A percentile compares a stretch with the other conserved stretches of the same genome.
These are phyloP conservation scores for Pseudevernia furfuracea DNA, from an alignment of 495 filamentous ascomycete species.

Conservation along the genomic window DNA sequence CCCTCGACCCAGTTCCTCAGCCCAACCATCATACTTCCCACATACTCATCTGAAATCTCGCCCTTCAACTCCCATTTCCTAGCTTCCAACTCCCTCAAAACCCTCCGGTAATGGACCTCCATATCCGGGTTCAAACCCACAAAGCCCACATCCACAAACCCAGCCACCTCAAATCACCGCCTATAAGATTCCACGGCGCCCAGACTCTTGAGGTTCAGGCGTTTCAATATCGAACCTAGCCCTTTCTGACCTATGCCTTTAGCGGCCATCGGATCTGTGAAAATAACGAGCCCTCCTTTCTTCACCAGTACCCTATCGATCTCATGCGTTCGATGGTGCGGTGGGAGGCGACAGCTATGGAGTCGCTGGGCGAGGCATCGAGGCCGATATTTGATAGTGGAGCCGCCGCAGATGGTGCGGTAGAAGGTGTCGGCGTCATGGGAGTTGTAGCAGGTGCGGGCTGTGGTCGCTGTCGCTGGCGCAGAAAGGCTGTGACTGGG, in stretches of 20 bases:
- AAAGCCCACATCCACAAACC: slow-evolving; percentile 16
- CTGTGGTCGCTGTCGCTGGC: background rate
- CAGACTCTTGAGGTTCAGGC: slow-evolving; percentile 14
- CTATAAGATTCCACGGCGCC: slow-evolving; percentile 16
- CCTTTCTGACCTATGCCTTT: slow-evolving; percentile 1
- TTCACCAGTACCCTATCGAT: slow-evolving; percentile 22
- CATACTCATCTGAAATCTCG: slow-evolving; percentile 9
- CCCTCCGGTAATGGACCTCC: slow-evolving; percentile 18
- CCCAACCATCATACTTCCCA: slow-evolving; percentile 7
- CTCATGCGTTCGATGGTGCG: slow-evolving; percentile 19
- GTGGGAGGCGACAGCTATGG: slow-evolving; percentile 10
- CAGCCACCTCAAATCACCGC: slow-evolving; percentile 8
- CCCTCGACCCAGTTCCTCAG: slow-evolving; percentile 16
- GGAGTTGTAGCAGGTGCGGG: slow-evolving; percentile 24
- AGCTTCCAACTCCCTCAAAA: slow-evolving; percentile 15
- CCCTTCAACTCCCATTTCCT: slow-evolving; percentile 13
- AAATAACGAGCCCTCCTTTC: slow-evolving; percentile 13
- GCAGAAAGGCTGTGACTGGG: too few species aligned
- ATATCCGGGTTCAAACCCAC: slow-evolving; percentile 19
- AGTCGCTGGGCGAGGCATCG: slow-evolving; percentile 9
- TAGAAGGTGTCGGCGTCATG: slow-evolving; percentile 23
- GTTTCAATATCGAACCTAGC: slow-evolving; percentile 12
- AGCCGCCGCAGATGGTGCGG: slow-evolving; percentile 24
- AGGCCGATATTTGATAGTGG: slow-evolving; percentile 23
- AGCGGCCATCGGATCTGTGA: slow-evolving; percentile 23